Conservation (phyloP, 179 eudicot species). For the Silene coronaria region DNA sequence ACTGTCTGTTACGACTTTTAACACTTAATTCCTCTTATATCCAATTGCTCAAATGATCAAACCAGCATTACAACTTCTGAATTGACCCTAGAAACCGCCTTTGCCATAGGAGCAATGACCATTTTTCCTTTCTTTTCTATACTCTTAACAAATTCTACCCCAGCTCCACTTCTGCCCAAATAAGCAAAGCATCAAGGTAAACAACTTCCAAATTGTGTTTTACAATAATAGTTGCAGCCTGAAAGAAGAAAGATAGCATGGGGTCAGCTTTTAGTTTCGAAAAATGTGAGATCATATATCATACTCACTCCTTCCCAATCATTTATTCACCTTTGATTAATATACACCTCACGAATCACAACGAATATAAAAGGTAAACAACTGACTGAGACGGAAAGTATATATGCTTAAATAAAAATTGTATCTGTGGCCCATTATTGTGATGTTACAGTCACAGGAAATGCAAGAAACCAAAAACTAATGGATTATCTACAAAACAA, state of each 20-base stretch:
- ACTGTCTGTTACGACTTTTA: neutral
- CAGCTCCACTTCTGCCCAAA: constrained; percentile 10
- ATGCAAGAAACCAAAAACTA: neutral
- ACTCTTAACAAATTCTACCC: neutral
- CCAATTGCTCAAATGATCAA: constrained; percentile 17
- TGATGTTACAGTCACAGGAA: neutral
- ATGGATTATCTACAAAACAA: neutral
- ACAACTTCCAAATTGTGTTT: constrained; percentile 4
- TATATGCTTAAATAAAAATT: neutral
- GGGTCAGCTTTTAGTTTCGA: neutral
- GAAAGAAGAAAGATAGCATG: neutral
- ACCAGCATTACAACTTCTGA: neutral
- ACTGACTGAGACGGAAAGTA: no score
- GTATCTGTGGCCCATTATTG: neutral
- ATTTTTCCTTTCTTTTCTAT: constrained; percentile 6
- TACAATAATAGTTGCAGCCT: neutral
- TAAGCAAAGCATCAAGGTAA: constrained; percentile 11
- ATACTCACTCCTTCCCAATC: no score
- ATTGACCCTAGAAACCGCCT: constrained; percentile 53
- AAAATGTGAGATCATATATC: no score
- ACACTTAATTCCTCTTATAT: neutral
- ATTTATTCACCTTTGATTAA: no score
- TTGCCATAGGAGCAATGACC: constrained; percentile 45
- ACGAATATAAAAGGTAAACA: no score
- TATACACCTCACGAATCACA: neutral